phyloP scores from a whole-genome alignment of 78 protist species.

The slime mould (Dictyostelium discoideum) region dicty_2.7 NC_007090.3:4406001-4406500 shows the following conservation, averaged over 20 bases:
- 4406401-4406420: constrained; percentile 48
- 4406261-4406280: constrained; percentile 46
- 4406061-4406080: neutral
- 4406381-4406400: constrained; percentile 55
- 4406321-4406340: constrained; percentile 69
- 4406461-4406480: constrained; percentile 77
- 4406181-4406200: neutral
- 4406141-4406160: neutral
- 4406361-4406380: constrained; percentile 23
- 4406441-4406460: constrained; percentile 80
- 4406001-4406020: constrained; percentile 14
- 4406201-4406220: neutral
- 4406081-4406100: neutral
- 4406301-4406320: constrained; percentile 80
- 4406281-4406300: constrained; percentile 79
- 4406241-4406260: neutral
- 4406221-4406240: neutral
- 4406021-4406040: constrained; percentile 24
- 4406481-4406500: constrained; percentile 71
- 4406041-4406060: neutral
- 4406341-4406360: constrained; percentile 60
- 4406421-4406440: constrained; percentile 84
- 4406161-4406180: neutral
- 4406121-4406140: neutral
- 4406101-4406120: neutral